Conservation (phyloP, 108 stramenopile genomes). For the Fistulifera pelliculosa region DNA sequence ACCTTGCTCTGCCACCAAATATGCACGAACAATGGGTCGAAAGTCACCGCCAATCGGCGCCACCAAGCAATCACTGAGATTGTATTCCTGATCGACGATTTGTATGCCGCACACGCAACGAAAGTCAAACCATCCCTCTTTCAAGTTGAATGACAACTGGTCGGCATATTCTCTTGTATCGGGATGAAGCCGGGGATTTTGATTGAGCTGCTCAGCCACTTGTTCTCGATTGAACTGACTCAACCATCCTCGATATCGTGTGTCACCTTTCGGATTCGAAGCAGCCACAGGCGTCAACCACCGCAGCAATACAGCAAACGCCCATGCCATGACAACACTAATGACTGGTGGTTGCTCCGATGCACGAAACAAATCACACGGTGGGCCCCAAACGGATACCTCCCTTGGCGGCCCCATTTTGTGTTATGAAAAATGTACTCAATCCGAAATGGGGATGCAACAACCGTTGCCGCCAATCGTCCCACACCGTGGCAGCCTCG, state of each 20-base stretch:
- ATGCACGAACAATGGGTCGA: not conserved
- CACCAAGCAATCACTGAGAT: not conserved
- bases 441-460: slow-evolving; percentile 81
- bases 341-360: slow-evolving; percentile 15
- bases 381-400: slow-evolving; percentile 80
- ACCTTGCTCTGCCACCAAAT: slow-evolving; percentile 32
- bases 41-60: not conserved
- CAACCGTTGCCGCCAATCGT: slow-evolving; percentile 77
- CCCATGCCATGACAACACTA: slow-evolving; percentile 62
- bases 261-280: slow-evolving; percentile 23
- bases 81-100: not conserved
- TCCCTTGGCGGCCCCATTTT: slow-evolving; percentile 86
- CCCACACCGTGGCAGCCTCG: slow-evolving; percentile 44
- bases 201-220: not conserved
- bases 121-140: slow-evolving; percentile 76
- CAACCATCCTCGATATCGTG: slow-evolving; percentile 41
- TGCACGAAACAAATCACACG: slow-evolving; percentile 47
- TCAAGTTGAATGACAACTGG: slow-evolving; percentile 57
- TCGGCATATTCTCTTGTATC: slow-evolving; percentile 51
- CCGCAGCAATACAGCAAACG: slow-evolving; percentile 71
- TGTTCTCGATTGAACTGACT: not conserved
- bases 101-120: slow-evolving; percentile 32
- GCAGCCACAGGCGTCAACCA: slow-evolving; percentile 57
- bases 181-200: slow-evolving; percentile 6
- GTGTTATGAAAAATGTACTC: slow-evolving; percentile 83